These are phyloP conservation scores for Suillus tomentosus DNA, from an alignment of 768 basidiomycete species.

Conservation along the genomic window DNA sequence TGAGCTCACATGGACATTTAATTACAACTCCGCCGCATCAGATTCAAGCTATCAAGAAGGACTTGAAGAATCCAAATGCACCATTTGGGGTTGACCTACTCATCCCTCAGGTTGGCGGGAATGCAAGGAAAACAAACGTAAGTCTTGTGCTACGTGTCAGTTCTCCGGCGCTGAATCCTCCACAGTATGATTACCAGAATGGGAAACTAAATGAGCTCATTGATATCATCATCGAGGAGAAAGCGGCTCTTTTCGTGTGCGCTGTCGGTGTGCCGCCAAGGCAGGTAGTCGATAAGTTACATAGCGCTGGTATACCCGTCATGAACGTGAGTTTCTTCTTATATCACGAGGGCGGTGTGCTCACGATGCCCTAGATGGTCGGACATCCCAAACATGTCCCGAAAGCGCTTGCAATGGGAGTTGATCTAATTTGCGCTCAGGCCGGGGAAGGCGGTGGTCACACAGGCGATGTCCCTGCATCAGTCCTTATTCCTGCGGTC, in stretches of 20 bases:
- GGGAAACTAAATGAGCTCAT: constrained; percentile 83
- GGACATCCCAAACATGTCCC: constrained; percentile 91
- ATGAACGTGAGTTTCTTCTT: constrained; percentile 67
- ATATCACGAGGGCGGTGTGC: not conserved
- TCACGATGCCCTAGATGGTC: constrained; percentile 58
- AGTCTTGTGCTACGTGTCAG: constrained; percentile 17
- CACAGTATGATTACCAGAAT: constrained; percentile 84
- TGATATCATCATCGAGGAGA: constrained; percentile 91
- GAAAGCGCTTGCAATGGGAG: constrained; percentile 81
- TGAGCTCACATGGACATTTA: constrained; percentile 17
- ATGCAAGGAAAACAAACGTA: constrained; percentile 90
- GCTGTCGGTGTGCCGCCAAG: constrained; percentile 88
- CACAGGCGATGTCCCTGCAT: constrained; percentile 83
- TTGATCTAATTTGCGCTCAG: constrained; percentile 93
- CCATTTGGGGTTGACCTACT: constrained; percentile 94
- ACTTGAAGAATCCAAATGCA: constrained; percentile 69
- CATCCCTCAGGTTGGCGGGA: constrained; percentile 84
- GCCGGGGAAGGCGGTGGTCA: constrained; percentile 90
- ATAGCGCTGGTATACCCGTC: constrained; percentile 80
- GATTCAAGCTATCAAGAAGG: constrained; percentile 74
- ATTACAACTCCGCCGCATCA: constrained; percentile 27
- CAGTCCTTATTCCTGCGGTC: constrained; percentile 88
- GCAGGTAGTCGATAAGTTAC: constrained; percentile 77
- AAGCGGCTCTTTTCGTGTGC: constrained; percentile 85
- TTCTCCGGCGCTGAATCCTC: constrained; percentile 5